Evolutionary conservation across 2,329 filamentous ascomycete species (phyloP), one percentile per base, ranked within the genome.

Genomic region (Annulohypoxylon truncatum): DNA sequence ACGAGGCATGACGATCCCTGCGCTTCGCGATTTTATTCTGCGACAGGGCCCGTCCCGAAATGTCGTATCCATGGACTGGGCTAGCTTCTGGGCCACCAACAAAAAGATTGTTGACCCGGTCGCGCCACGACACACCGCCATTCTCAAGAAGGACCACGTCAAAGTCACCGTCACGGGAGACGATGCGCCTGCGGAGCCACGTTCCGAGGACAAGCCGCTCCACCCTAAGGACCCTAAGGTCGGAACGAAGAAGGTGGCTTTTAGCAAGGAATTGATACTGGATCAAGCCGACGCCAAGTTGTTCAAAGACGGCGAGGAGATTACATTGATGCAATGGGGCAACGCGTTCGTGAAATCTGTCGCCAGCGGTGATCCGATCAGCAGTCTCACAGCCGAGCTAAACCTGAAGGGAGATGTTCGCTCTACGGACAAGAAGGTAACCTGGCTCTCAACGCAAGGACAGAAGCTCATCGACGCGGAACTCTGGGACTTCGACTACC

Each of bases 291-390:
- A 98, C 74, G 93, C 91, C 67, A 90, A 90, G 77, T 87, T 86
- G 24, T 96, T 97, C 81, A 91, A 89, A 73, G 85, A 91, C 65
- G 90, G 91, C 76, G 95, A 98, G 82, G 94, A 97, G 79, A 92
- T 98, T 74, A 97, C 95, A 0, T 85, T 97, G 42, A 97, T 97
- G 95, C 92, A 92, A 78, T 98, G 95, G 95, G 96, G 95, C 73
- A 96, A 97, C 75, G 93, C 92, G 10, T 87, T 94, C 71, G 91
- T 96, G 22, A 87, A 89, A 59, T 88, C 89, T 64, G 88, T 93
- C 67, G 83, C 87, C 50, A 82, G 82, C 31, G 79, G 80, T 15
- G 83, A 83, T 55, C 82, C 87, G 50, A 89, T 97, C 73, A 90
- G 89, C 10, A 83, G 82, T 33, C 84, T 97, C 38, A 91, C 92